These are phyloP conservation scores for Mycena rebaudengoi DNA, from an alignment of 768 basidiomycete genomes.

Conservation along the genomic window DNA sequence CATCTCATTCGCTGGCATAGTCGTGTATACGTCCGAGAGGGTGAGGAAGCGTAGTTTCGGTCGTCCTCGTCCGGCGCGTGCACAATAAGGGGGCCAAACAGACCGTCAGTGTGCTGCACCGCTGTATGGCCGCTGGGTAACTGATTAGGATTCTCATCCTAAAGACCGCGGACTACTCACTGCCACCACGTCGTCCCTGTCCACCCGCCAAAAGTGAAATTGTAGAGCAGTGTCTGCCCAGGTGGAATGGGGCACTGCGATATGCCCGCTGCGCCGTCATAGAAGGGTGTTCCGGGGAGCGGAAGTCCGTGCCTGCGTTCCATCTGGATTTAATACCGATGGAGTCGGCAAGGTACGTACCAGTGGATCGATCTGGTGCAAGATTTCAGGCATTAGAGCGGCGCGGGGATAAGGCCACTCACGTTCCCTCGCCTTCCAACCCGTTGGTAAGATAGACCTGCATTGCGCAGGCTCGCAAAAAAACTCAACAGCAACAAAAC, in stretches of 20 bases:
- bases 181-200: constrained; percentile 62
- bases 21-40: constrained; percentile 39
- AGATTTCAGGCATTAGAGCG: neutral
- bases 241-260: constrained; percentile 64
- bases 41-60: constrained; percentile 40
- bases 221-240: constrained; percentile 48
- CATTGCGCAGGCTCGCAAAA: neutral
- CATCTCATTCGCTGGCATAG: neutral
- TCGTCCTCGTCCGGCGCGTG: constrained; percentile 46
- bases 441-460: constrained; percentile 42
- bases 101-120: constrained; percentile 45
- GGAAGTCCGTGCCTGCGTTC: constrained; percentile 37
- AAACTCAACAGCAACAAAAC: neutral
- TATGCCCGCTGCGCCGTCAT: constrained; percentile 56
- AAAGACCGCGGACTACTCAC: constrained; percentile 34
- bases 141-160: neutral
- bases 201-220: constrained; percentile 52
- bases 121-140: constrained; percentile 3
- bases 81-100: constrained; percentile 57
- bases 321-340: neutral
- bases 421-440: constrained; percentile 39
- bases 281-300: constrained; percentile 50
- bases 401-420: constrained; percentile 8
- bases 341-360: neutral
- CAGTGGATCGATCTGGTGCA: constrained; percentile 40